These are phyloP conservation scores for Lagenidium giganteum DNA, from an alignment of 352 stramenopile species.

Conservation along the genomic window DNA sequence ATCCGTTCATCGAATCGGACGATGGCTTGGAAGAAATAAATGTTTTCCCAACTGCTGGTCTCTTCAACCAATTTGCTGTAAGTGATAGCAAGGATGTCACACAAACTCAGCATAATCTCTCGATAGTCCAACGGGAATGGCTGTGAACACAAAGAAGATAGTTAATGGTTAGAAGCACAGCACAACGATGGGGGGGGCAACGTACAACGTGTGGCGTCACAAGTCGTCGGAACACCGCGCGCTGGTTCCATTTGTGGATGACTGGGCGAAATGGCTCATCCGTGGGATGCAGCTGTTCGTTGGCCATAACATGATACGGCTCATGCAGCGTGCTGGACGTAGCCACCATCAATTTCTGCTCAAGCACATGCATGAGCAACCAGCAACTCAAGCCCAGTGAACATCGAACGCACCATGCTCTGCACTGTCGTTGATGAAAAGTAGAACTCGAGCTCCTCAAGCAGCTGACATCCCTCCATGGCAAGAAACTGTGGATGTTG, in stretches of 20 bases:
- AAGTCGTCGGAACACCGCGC: slow-evolving; percentile 65
- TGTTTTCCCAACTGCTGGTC: slow-evolving; percentile 65
- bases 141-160: too few species aligned
- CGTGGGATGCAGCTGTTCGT: slow-evolving; percentile 30
- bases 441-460: slow-evolving; percentile 84
- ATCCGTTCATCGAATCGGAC: slow-evolving; percentile 79
- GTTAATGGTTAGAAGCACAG: too few species aligned
- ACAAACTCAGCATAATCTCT: slow-evolving; percentile 76
- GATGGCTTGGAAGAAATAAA: slow-evolving; percentile 72
- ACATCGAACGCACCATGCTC: slow-evolving; percentile 58
- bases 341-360: slow-evolving; percentile 81
- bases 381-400: background rate
- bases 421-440: slow-evolving; percentile 72
- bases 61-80: slow-evolving; percentile 83
- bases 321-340: slow-evolving; percentile 65
- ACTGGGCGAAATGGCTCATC: slow-evolving; percentile 57
- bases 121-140: slow-evolving; percentile 78
- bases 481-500: slow-evolving; percentile 49
- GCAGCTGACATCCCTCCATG: slow-evolving; percentile 71
- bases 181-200: too few species aligned
- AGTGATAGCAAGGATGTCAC: slow-evolving; percentile 74
- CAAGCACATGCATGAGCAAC: background rate
- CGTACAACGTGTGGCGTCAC: slow-evolving; percentile 68
- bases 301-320: slow-evolving; percentile 27
- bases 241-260: slow-evolving; percentile 84